A percentile compares a stretch with the other conserved stretches of the same genome.
Evolutionary conservation across 1,139 yeast genomes (phyloP).

Genomic region (Diutina sp.): DNA sequence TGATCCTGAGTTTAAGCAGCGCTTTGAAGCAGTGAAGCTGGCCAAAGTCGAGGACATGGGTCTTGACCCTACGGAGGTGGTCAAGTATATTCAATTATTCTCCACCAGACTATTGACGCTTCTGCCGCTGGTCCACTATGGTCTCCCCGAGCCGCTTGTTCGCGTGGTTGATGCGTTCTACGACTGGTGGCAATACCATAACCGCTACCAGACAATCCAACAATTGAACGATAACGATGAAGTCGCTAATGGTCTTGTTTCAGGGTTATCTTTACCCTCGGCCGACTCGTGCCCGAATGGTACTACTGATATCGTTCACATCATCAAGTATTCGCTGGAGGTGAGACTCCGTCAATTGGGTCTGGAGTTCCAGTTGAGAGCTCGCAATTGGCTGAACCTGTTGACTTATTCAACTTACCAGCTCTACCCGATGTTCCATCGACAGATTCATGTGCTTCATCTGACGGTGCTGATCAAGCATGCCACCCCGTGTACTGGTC

Average conservation of each 20-base stretch:
- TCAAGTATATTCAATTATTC: neutral
- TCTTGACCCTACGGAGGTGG: constrained; percentile 1
- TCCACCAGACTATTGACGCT: neutral
- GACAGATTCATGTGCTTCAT: constrained; percentile 63
- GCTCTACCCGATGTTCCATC: constrained; percentile 46
- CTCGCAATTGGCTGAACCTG: constrained; percentile 28
- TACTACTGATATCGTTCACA: neutral
- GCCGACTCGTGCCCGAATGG: neutral
- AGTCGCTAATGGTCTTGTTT: neutral
- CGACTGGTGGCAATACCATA: neutral
- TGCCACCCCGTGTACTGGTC: constrained; percentile 90
- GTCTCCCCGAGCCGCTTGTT: neutral
- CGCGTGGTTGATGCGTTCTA: neutral
- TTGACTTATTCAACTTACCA: constrained; percentile 27
- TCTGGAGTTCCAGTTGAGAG: constrained; percentile 18
- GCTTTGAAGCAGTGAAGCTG: neutral
- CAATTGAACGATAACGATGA: neutral
- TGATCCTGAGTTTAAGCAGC: neutral
- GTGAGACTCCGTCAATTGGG: neutral
- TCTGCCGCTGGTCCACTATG: neutral
- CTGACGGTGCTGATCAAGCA: constrained; percentile 76
- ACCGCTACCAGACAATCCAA: neutral
- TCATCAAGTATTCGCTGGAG: neutral
- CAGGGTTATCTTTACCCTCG: neutral
- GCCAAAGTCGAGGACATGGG: neutral